These are phyloP conservation scores for Aspergillus nidulans DNA, from an alignment of 495 filamentous ascomycete species.

Conservation along the genomic window DNA sequence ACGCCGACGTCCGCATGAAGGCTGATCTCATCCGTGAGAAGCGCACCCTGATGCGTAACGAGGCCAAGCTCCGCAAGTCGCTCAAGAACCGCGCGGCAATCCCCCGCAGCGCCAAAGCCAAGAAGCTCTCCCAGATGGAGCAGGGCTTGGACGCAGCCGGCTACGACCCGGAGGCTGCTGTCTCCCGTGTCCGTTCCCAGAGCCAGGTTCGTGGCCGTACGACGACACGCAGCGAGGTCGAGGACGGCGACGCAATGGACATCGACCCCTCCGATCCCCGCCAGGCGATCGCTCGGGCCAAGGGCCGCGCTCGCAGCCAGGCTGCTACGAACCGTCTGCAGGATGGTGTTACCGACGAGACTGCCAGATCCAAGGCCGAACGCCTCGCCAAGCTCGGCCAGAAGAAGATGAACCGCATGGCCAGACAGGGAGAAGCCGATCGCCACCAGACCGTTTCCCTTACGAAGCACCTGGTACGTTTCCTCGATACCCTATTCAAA, in stretches of 20 bases:
- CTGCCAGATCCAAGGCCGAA: constrained; percentile 71
- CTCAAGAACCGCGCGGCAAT: constrained; percentile 95
- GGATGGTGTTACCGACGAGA: constrained; percentile 58
- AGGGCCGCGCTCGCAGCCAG: constrained; percentile 75
- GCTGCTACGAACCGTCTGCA: constrained; percentile 71
- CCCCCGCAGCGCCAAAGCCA: constrained; percentile 66
- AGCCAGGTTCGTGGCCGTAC: constrained; percentile 61
- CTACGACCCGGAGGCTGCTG: constrained; percentile 71
- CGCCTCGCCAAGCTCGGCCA: constrained; percentile 80
- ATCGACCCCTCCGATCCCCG: constrained; percentile 58
- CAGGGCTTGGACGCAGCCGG: constrained; percentile 77
- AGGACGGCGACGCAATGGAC: constrained; percentile 75
- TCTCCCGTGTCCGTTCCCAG: constrained; percentile 64
- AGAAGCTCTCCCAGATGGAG: constrained; percentile 81
- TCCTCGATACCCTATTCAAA: not conserved
- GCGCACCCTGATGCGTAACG: constrained; percentile 80
- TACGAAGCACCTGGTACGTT: constrained; percentile 86
- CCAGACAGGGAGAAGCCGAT: constrained; percentile 93
- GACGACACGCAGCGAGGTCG: constrained; percentile 42
- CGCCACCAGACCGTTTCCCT: constrained; percentile 76
- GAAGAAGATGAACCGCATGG: constrained; percentile 98
- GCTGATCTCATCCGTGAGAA: constrained; percentile 95
- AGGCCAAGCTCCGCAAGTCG: constrained; percentile 83
- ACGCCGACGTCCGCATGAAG: constrained; percentile 82
- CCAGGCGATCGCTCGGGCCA: constrained; percentile 64